Evolutionary conservation across 306 rosid species (phyloP), one percentile per base, ranked within the genome.

Genomic region (Rosa lucieae): DNA sequence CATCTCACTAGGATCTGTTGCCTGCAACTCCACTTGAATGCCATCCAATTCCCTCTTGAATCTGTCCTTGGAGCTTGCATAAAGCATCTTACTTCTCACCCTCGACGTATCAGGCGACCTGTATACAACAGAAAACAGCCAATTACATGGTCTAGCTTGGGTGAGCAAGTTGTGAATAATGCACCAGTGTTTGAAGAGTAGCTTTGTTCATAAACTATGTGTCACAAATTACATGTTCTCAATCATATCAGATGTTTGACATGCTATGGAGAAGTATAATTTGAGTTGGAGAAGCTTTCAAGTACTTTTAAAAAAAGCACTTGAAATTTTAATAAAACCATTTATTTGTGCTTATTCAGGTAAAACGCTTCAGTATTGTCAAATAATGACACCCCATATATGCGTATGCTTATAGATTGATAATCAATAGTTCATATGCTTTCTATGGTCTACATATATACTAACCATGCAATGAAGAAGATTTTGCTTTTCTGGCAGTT

Each of bases 1-100:
- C 80, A 81, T 81, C 77, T 81, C 84, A 72, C 80, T 76, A 9
- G 80, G 80, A 61, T 81, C 84, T 10, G 80, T 81, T 47, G 84
- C 77, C 59, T 81, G 84, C 72, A 81, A 76, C 77, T 76, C 84
- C 13, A 81, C 72, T 48, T 76, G 84, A 81, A 81, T 72, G 8
- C 84, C 84, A 0, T 81, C 84, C 71, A 81, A 61, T 63, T 81
- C 84, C 74, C 80, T 48, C 80, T 78, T 81, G 56, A 81, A 81
- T 76, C 77, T 76, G 73, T 76, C 80, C 80, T 81, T 81, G n/a
- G 84, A 76, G 75, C 84, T 81, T 76, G 84, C 84, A 70, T 81
- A 81, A 63, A 81, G 67, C 84, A 81, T 81, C 84, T 81, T 81
- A 62, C 84, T 76, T 73, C 84, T 81, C 56, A 81, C 77, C 67